Evolutionary conservation across 208 protist species (phyloP).

Genomic region (Wallacemonas sp.): DNA sequence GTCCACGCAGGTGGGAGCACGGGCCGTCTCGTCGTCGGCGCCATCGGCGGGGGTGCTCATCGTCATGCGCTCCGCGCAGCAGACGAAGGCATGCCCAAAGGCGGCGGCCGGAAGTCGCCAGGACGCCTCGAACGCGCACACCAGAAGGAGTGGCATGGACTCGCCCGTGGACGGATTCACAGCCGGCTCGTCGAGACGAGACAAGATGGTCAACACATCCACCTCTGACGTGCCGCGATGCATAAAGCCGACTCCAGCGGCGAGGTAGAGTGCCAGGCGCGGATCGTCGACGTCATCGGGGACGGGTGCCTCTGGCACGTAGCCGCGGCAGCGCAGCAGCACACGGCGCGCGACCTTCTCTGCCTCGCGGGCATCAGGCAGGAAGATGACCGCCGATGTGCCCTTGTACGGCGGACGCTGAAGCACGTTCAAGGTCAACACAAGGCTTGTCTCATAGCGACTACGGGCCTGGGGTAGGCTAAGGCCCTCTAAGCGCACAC

Average conservation of each 20-base stretch:
- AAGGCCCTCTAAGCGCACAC: slow-evolving; percentile 55
- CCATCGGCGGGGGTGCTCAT: neutral
- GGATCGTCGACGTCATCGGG: slow-evolving; percentile 40
- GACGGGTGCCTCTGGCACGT: slow-evolving; percentile 30
- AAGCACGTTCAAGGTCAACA: slow-evolving; percentile 53
- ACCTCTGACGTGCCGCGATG: slow-evolving; percentile 58
- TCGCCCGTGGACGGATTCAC: slow-evolving; percentile 44
- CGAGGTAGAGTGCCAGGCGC: slow-evolving; percentile 49
- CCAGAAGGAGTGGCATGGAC: slow-evolving; percentile 62
- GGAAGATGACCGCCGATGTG: slow-evolving; percentile 65
- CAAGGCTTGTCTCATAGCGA: slow-evolving; percentile 65
- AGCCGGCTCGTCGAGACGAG: slow-evolving; percentile 48
- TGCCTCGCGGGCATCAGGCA: slow-evolving; percentile 57
- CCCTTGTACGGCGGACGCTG: slow-evolving; percentile 51
- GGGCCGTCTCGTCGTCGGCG: neutral
- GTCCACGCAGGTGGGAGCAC: slow-evolving; percentile 25
- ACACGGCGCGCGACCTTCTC: slow-evolving; percentile 68
- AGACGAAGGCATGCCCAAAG: slow-evolving; percentile 70
- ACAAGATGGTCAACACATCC: slow-evolving; percentile 61
- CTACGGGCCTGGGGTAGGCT: slow-evolving; percentile 34
- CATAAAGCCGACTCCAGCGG: slow-evolving; percentile 76
- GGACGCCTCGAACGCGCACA: slow-evolving; percentile 75
- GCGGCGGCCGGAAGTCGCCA: slow-evolving; percentile 76
- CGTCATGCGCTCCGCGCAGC: slow-evolving; percentile 57
- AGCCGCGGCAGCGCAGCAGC: slow-evolving; percentile 69